Base-by-base conservation (phyloP, 129 eudicot species). In the Mikania micrantha region DNA sequence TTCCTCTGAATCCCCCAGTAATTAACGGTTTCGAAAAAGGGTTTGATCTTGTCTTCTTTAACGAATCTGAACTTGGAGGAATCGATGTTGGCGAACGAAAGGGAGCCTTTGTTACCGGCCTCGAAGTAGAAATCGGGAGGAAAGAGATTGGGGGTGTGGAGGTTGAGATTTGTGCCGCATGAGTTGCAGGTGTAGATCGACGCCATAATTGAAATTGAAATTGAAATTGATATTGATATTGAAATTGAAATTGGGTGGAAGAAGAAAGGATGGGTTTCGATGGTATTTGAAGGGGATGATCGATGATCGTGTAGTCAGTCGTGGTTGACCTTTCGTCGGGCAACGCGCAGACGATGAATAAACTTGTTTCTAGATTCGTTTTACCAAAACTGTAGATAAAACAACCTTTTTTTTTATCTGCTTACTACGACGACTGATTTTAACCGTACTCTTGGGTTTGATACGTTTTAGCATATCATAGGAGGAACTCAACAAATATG, bases 1-100 rank as follows among this genome's bases (percentile, higher is more conserved):
- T 85, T 90, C 75, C 99, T 69, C 42, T 94, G 99, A 29, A 90
- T 90, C 4, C 99, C 99, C 99, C 97, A 94, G 72, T 94, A 94
- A 73, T 94, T 77, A 0, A 94, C 8, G 10, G 95, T 86, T 73
- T 94, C 99, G 65, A 94, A 94, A 79, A 94, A 94, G 54, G 99
- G 99, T 42, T 74, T 60, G 77, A 94, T 84, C 73, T 90, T 90
- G 67, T 94, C 95, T 60, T 94, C 95, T 70, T 78, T 78, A 25
- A 80, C 82, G 70, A 86, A 81, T 60, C 82, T 63, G 83, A 89
- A 87, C 39, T 87, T 85, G 35, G 90, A 67, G 12, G 82, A 45
- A 73, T 94, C 97, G 20, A 94, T 53, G 21, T 61, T 34, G 36
- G 95, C 61, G 61, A 94, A 94, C 0, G 97, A 94, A 42, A 90